These are phyloP conservation scores for Neonectria punicea DNA, from an alignment of 2,329 filamentous ascomycete species.

Conservation along the genomic window DNA sequence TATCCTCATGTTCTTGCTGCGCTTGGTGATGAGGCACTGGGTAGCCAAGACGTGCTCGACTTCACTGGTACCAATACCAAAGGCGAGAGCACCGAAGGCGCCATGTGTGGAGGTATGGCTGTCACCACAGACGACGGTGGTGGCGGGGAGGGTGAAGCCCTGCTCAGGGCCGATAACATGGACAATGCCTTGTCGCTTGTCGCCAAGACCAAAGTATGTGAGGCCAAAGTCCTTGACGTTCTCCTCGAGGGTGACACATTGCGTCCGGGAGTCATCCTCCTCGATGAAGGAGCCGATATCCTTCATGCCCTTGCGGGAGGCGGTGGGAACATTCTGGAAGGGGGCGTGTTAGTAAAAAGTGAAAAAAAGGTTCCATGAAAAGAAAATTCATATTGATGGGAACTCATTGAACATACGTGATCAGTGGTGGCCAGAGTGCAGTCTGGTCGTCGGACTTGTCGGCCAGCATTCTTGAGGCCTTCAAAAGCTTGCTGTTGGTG, in stretches of 20 bases:
- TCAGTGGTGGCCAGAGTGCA: conserved; percentile 97
- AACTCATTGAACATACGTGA: conserved; percentile 73
- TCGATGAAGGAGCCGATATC: conserved; percentile 94
- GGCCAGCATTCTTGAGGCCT: conserved; percentile 87
- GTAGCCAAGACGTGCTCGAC: conserved; percentile 98
- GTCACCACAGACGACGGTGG: conserved; percentile 97
- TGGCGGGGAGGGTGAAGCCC: conserved; percentile 96
- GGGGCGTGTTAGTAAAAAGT: conserved; percentile 28
- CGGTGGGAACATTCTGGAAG: conserved; percentile 88
- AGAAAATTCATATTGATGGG: no score
- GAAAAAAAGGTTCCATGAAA: background rate
- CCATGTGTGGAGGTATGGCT: conserved; percentile 98
- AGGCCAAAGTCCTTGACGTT: conserved; percentile 97
- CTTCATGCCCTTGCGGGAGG: conserved; percentile 90
- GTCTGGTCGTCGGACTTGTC: conserved; percentile 91
- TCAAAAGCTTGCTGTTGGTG: conserved; percentile 88
- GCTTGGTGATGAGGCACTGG: conserved; percentile 92
- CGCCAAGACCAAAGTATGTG: conserved; percentile 95
- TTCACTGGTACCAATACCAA: conserved; percentile 97
- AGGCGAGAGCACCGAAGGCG: conserved; percentile 92
- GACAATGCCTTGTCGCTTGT: conserved; percentile 97
- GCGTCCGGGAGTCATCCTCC: conserved; percentile 90
- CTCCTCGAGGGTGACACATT: conserved; percentile 95
- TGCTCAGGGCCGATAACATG: conserved; percentile 99
- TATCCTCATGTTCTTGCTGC: conserved; percentile 98